Conservation (phyloP, 495 filamentous ascomycete species). For the Sordaria brevicollis region DNA sequence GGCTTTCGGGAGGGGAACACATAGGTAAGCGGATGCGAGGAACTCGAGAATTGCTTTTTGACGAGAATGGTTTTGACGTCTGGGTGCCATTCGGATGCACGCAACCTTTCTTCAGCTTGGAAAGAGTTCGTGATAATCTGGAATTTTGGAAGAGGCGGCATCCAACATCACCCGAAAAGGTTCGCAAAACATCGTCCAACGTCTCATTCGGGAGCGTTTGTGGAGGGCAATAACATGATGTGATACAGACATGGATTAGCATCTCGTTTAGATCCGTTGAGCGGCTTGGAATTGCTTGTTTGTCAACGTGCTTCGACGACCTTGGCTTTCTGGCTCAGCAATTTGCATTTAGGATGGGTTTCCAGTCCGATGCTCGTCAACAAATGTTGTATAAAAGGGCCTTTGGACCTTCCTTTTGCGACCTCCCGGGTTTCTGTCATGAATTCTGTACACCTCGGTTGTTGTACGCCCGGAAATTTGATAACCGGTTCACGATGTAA, state of each 20-base stretch:
- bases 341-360: background rate
- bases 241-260: background rate
- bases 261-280: background rate
- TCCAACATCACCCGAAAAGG: background rate
- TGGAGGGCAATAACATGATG: background rate
- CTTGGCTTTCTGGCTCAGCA: background rate
- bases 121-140: background rate
- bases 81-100: background rate
- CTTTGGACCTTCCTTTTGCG: background rate
- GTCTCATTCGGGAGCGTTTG: background rate
- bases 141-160: background rate
- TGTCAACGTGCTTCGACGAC: background rate
- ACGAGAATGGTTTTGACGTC: background rate
- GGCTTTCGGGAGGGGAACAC: background rate
- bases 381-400: background rate
- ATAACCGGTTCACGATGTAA: background rate
- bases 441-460: background rate
- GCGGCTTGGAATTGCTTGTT: background rate
- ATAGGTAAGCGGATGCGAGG: too few species aligned
- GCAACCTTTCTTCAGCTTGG: background rate
- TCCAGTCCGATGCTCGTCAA: background rate
- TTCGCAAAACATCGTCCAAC: background rate
- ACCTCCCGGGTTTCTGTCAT: background rate
- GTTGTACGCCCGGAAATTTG: background rate
- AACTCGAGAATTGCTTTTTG: background rate